Evolutionary conservation across 805 yeast species (phyloP).

Genomic region (Pichia insulana): DNA sequence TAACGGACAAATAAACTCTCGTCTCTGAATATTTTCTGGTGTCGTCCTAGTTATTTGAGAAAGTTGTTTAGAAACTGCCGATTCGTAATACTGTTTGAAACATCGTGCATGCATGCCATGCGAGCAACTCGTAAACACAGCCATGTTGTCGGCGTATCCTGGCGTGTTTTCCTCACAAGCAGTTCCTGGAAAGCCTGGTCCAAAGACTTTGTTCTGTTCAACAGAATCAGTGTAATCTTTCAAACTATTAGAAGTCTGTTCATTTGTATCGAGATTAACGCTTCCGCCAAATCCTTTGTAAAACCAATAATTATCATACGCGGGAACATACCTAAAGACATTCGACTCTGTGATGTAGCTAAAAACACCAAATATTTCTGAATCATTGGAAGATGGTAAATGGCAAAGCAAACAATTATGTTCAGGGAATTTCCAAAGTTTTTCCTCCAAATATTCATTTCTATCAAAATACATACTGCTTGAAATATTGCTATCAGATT

Average conservation of each 20-base stretch:
- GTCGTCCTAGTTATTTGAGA: conserved; percentile 73
- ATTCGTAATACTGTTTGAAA: conserved; percentile 51
- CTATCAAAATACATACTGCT: conserved; percentile 27
- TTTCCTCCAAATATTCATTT: conserved; percentile 5
- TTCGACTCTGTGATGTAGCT: conserved; percentile 51
- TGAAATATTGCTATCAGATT: conserved; percentile 33
- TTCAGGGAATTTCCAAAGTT: conserved; percentile 59
- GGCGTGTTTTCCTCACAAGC: conserved; percentile 14
- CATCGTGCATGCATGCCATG: conserved; percentile 90
- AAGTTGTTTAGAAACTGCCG: conserved; percentile 43
- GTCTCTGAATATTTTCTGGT: conserved; percentile 63
- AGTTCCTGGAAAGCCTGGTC: conserved; percentile 58
- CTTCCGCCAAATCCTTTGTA: conserved; percentile 50
- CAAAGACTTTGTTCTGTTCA: conserved; percentile 39
- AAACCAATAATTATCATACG: conserved; percentile 53
- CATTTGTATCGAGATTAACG: conserved; percentile 30
- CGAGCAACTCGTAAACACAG: conserved; percentile 72
- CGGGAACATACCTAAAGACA: conserved; percentile 54
- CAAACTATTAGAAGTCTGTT: not conserved
- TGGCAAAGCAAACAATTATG: conserved; percentile 77
- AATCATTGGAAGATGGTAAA: conserved; percentile 50
- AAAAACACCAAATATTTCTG: conserved; percentile 69
- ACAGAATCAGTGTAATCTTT: conserved; percentile 28
- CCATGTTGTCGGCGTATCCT: conserved; percentile 31
- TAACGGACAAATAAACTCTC: conserved; percentile 81